Evolutionary conservation across 2,329 filamentous ascomycete species (phyloP).

Genomic region (Aureobasidium sp.): DNA sequence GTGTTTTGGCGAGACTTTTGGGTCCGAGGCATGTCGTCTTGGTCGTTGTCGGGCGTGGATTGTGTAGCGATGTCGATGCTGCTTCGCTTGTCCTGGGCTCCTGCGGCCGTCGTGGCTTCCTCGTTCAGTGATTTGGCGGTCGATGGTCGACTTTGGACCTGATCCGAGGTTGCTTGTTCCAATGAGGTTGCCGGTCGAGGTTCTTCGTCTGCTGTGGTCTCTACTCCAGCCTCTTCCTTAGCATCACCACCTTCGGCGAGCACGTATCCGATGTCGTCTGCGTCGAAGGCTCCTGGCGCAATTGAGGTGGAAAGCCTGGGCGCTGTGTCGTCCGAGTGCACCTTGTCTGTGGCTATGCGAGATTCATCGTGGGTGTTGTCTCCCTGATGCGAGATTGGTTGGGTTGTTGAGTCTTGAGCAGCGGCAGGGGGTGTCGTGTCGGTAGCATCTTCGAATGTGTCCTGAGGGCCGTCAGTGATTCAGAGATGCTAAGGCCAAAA

Average conservation of each 20-base stretch:
- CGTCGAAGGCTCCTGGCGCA: background rate
- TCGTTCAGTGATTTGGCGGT: slow-evolving; percentile 18
- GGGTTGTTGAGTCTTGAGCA: slow-evolving; percentile 19
- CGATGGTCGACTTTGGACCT: slow-evolving; percentile 14
- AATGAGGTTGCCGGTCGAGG: background rate
- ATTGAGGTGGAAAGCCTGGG: background rate
- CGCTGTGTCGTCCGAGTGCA: background rate
- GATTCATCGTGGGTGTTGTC: slow-evolving; percentile 20
- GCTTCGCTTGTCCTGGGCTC: slow-evolving; percentile 19
- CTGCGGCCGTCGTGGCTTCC: background rate
- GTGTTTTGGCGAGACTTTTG: background rate
- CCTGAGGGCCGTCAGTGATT: slow-evolving; percentile 38
- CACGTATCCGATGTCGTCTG: slow-evolving; percentile 15
- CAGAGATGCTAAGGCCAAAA: background rate
- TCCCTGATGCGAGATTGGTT: slow-evolving; percentile 22
- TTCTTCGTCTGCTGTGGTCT: slow-evolving; percentile 30
- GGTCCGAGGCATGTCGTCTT: background rate
- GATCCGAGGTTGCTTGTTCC: slow-evolving; percentile 16
- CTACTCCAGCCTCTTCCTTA: slow-evolving; percentile 20
- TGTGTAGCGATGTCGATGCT: slow-evolving; percentile 15
- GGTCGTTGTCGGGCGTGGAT: background rate
- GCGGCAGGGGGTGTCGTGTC: slow-evolving; percentile 40
- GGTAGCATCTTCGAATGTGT: slow-evolving; percentile 76
- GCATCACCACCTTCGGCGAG: slow-evolving; percentile 24
- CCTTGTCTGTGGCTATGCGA: background rate